Base-by-base conservation (phyloP, 1,139 yeast genomes). In the Entelexis paramagnoliae region DNA sequence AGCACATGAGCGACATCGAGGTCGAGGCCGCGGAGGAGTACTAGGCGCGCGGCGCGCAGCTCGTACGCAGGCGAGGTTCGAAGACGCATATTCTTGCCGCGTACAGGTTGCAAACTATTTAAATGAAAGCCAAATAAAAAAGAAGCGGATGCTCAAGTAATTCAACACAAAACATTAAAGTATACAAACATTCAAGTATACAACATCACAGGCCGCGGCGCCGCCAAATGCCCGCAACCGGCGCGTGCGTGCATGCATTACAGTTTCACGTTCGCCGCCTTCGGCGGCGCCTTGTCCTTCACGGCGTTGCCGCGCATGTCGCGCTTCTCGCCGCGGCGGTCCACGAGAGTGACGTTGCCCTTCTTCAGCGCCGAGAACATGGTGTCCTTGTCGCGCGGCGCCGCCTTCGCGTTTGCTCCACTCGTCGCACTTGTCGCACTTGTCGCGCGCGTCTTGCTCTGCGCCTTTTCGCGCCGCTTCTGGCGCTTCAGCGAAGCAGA, bases 401-500 rank as follows among this genome's bases (percentile, higher is more conserved):
- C 19, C 28, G 34, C 33, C 34, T 22, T 32, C 17, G 41, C 33
- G 59, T 49, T 52, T 17, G 66, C 59, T 58, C 24, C 24, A 6
- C n/a, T n/a, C n/a, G n/a, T n/a, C n/a, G n/a, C n/a, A n/a, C n/a
- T n/a, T n/a, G n/a, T n/a, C n/a, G n/a, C n/a, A n/a, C n/a, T n/a
- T n/a, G n/a, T n/a, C n/a, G 60, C 59, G 55, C 68, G 66, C 29
- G 63, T 60, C 54, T 67, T 68, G 44, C 63, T 68, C 75, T 81
- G 83, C 66, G 95, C 80, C 77, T 88, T 89, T 62, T 77, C 78
- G 22, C 94, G 83, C 65, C 96, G 76, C 72, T 96, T 81, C 62
- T 87, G 88, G 66, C 87, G 85, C 57, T 91, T 96, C 51, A 86
- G 95, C 34, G 59, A 55, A 56, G 89, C 77, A 16, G 83, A 75